Evolutionary conservation across 805 yeast genomes (phyloP), one percentile per base, ranked within the genome.

Genomic region (Pichia kluyveri): DNA sequence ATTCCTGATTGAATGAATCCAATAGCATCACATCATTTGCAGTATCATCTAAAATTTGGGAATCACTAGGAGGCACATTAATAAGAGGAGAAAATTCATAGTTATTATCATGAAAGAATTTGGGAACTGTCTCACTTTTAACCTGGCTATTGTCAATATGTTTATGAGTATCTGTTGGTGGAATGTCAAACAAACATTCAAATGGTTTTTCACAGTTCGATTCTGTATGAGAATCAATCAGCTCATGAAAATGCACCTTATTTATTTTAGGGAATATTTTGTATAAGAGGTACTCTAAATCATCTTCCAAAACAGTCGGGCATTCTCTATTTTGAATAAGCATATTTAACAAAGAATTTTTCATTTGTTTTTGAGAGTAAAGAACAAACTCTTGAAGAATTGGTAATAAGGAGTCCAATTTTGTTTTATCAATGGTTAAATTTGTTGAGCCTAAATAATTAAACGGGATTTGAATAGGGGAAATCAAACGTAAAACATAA

Each of bases 401-500:
- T 3, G 71, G 70, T 8, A 71, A 41, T 0, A 63, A 28, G 0
- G 52, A 47, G 0, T 42, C 51, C 10, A 66, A 46, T 1, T 58
- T 55, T 1, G 47, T 50, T 12, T 50, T 56, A 2, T 57, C 19
- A 4, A 72, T 41, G 0, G 38, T 42, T 0, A 73, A 72, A 47
- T 65, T 70, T 1, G 43, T 36, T 18, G 69, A 65, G 12, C 66
- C 51, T 39, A 75, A 63, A 52, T 80, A 79, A 14, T 60, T 56
- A 15, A 70, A 67, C 0, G 95, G 91, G 11, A 85, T 78, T 0
- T 85, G 74, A 41, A 73, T 69, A 0, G 82, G 68, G 18, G 86
- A 82, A 50, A 83, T 75, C 40, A 81, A 77, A 50, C 90, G 66
- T 28, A 85, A 62, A 11, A 85, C 69, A 62, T 85, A 78, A 1